Base-by-base conservation (phyloP, 2,329 filamentous ascomycete species). In the Penicillium olsonii region DNA sequence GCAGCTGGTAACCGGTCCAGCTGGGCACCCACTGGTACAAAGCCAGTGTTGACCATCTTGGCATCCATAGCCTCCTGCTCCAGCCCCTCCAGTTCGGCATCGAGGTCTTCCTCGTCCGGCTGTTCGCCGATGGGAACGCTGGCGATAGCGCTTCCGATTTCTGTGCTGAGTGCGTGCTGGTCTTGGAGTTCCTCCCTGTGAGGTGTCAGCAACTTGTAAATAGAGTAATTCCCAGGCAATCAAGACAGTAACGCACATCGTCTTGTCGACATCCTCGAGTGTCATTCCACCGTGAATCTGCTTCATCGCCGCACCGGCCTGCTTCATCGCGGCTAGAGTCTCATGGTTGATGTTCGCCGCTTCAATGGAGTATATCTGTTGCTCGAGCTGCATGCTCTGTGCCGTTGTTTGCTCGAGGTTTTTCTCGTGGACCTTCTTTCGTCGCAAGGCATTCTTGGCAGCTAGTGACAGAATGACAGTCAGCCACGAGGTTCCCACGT, bases 341-440 rank as follows among this genome's bases (percentile, higher is more conserved):
- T 96, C 92, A 75, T 92, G 87, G 80, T 99, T 99, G 78, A 99
- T 96, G 71, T 97, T 99, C 54, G 94, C 94, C 40, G 92, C 90
- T 75, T 99, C 94, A 77, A 99, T 97, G 52, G 89, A 87, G 72
- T 94, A 94, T 68, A 97, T 95, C 72, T 99, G 91, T 68, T 92
- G 88, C 72, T 99, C 94, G 37, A 99, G 80, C 18, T 94, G 95
- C 63, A 85, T 84, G 67, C 97, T 95, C 75, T 97, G 92, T 26
- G 87, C 84, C 52, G 84, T 82, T 1, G 92, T 97, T 75, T 96
- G 92, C 60, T 96, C 90, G 51, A 96, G 83, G 48, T 89, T 90
- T 72, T 92, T 87, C 73, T 97, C 91, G 66, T 94, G 90, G 61
- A 85, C 81, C 83, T 99, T 97, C 84, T 97, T 97, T 73, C 92